Base-by-base conservation (phyloP, 2,329 filamentous ascomycete species). In the Penicillium vulpinum region DNA sequence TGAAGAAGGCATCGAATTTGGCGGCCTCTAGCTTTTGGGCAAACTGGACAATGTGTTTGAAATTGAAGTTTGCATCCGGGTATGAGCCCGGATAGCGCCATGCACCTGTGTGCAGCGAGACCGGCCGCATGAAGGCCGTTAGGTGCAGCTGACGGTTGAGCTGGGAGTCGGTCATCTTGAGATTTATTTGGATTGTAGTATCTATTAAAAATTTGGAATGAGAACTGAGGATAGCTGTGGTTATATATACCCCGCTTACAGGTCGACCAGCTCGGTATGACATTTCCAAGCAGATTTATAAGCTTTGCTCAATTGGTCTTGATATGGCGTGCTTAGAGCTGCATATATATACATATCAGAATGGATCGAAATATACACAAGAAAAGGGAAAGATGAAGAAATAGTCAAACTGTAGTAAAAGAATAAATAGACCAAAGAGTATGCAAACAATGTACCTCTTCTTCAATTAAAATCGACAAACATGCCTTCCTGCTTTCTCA, bases 91-190 rank as follows among this genome's bases (percentile, higher is more conserved):
- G 82, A 59, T 84, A 84, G 6, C 82, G 75, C 82, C 82, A 84
- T 60, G 81, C 81, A 31, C 83, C 81, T 2, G 80, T 82, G 60
- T 85, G 82, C 10, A 84, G 70, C 44, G 77, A 81, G 2, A 85
- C 81, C 1, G 82, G 83, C 18, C 83, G 79, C 82, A 85, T 85
- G 58, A 85, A 85, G 0, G 82, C 83, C 2, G 83, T 84, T 4
- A 85, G 75, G 60, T 85, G 81, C 6, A 84, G 69, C 58, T 80
- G 66, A 13, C 58, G 62, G 28, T 48, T 45, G 8, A 51, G 50
- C 21, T 51, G 29, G 4, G 53, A 28, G 49, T 63, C 62, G 50
- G 62, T 36, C 63, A 66, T 66, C 18, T 51, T 59, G 44, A 10
- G 1, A 2, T 50, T 29, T 15, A n/a, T 26, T 53, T 35, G 26